phyloP scores from a whole-genome alignment of 208 protist species.

The Entamoeba invadens region DNA sequence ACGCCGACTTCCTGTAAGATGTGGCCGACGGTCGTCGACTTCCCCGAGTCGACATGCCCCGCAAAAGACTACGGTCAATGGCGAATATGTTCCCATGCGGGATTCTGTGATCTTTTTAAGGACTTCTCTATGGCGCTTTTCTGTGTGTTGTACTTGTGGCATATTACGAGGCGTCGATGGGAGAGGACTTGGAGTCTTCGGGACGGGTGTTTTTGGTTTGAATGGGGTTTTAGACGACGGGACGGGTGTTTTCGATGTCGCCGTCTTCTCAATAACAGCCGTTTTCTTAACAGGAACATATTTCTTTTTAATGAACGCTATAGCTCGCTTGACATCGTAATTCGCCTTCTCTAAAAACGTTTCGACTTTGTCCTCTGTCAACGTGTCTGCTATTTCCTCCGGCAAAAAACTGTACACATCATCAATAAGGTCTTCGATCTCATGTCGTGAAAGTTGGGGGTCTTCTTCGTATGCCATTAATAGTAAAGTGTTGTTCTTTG shows the following conservation, averaged over 20 bases:
- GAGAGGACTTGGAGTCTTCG: not conserved
- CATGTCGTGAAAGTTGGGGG: not conserved
- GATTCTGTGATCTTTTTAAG: not conserved
- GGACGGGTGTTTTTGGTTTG: not conserved
- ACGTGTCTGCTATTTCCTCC: not conserved
- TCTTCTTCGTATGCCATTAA: not conserved
- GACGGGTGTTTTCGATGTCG: not conserved
- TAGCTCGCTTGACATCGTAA: not conserved
- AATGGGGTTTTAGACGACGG: not conserved
- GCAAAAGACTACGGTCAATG: not conserved
- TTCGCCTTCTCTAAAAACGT: not conserved
- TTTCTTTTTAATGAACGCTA: not conserved
- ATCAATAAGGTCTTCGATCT: not conserved
- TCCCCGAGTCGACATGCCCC: not conserved
- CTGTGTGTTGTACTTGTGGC: not conserved
- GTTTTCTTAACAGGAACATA: not conserved
- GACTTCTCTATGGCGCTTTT: not conserved
- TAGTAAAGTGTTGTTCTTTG: no score
- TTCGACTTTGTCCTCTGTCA: not conserved
- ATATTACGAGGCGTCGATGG: not conserved
- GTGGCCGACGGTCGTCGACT: conserved; percentile 6
- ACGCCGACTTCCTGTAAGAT: not conserved
- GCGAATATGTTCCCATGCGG: not conserved
- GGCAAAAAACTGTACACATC: not conserved
- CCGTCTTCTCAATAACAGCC: not conserved